Evolutionary conservation across 331 rosid species (phyloP).

Genomic region (Phaseolus coccineus): DNA sequence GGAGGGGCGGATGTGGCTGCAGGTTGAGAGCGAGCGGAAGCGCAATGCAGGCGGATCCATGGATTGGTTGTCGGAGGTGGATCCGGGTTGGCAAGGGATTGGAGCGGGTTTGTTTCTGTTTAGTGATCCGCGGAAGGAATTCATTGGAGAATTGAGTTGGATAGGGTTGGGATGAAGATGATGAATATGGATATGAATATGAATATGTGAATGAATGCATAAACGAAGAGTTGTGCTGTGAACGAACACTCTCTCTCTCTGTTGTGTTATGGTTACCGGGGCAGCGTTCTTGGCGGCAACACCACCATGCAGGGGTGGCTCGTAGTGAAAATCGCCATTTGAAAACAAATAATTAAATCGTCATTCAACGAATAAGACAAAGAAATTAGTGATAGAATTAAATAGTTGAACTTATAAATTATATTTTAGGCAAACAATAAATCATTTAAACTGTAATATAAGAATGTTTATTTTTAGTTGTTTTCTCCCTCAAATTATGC

Average conservation of each 20-base stretch:
- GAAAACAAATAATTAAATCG: too few relatives aligned
- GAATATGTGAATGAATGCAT: background rate
- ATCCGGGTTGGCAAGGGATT: background rate
- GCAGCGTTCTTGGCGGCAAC: slow-evolving; percentile 38
- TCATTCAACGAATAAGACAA: too few relatives aligned
- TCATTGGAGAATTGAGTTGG: slow-evolving; percentile 28
- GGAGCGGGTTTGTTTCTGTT: slow-evolving; percentile 10
- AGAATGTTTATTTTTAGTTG: too few relatives aligned
- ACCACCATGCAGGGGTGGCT: slow-evolving; percentile 52
- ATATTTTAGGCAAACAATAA: too few relatives aligned
- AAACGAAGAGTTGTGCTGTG: too few relatives aligned
- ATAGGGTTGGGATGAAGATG: background rate
- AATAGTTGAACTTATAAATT: too few relatives aligned
- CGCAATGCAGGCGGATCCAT: slow-evolving; percentile 10
- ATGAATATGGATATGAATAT: too few relatives aligned
- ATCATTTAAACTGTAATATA: too few relatives aligned
- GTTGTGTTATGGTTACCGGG: slow-evolving; percentile 22
- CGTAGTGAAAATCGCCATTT: slow-evolving; percentile 48
- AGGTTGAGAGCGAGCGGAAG: slow-evolving; percentile 46
- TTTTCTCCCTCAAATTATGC: too few relatives aligned
- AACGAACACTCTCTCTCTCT: background rate
- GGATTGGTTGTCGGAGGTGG: background rate
- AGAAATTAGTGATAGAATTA: too few relatives aligned
- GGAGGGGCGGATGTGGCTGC: slow-evolving; percentile 19
- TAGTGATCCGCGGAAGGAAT: slow-evolving; percentile 5